A percentile compares a stretch with the other conserved stretches of the same genome.
Conservation (phyloP, 352 stramenopile genomes). For the Globisporangium canariense region DNA sequence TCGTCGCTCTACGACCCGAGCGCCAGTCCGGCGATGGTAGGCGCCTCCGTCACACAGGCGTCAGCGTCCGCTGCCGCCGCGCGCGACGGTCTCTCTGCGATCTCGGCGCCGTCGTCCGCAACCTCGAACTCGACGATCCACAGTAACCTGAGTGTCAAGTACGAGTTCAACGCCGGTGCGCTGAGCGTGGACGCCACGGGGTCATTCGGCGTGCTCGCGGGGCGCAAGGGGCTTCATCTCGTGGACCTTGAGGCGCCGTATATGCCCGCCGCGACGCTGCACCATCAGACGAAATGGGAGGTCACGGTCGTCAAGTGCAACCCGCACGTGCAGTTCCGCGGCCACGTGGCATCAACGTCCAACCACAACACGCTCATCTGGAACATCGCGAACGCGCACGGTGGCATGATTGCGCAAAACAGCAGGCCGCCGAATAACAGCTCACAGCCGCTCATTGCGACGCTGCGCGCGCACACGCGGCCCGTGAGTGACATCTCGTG, state of each 20-base stretch:
- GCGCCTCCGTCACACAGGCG: background rate
- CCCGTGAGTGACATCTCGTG: conserved; percentile 76
- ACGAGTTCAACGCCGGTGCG: conserved; percentile 64
- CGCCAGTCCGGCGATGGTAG: conserved; percentile 1
- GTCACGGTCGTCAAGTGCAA: conserved; percentile 81
- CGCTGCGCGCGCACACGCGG: conserved; percentile 67
- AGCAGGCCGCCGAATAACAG: conserved; percentile 14
- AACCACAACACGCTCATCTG: conserved; percentile 84
- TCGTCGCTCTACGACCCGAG: conserved; percentile 13
- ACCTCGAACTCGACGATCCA: conserved; percentile 33
- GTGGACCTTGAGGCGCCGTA: conserved; percentile 71
- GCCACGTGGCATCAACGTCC: conserved; percentile 70
- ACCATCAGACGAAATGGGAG: conserved; percentile 81
- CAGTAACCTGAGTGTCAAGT: conserved; percentile 51
- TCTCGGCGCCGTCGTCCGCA: conserved; percentile 4
- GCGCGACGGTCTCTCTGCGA: background rate
- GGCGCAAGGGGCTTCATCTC: conserved; percentile 66
- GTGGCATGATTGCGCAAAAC: conserved; percentile 12
- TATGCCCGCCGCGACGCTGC: conserved; percentile 47
- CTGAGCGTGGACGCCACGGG: conserved; percentile 76
- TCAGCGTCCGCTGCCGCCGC: background rate
- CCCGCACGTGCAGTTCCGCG: conserved; percentile 59
- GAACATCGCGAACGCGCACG: conserved; percentile 43
- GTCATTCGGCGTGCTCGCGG: conserved; percentile 56
- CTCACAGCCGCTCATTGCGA: conserved; percentile 59